Percentiles rank a stretch among this genome's conserved stretches.
Conservation (phyloP, 2,329 filamentous ascomycete genomes). For the Emmonsiellopsis sp. region DNA sequence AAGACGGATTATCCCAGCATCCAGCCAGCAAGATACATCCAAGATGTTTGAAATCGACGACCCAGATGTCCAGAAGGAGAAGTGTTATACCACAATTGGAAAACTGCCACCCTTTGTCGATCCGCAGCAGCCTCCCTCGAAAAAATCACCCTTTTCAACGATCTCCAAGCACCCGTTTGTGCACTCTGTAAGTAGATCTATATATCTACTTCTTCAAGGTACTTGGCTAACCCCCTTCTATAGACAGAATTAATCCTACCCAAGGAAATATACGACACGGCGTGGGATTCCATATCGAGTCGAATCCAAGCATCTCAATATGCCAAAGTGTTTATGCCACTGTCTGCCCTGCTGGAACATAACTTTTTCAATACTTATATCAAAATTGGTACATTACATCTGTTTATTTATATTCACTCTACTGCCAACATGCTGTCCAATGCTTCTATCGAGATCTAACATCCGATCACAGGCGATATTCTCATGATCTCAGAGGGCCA, state of each 20-base stretch:
- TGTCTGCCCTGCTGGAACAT: conserved; percentile 61
- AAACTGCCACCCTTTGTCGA: conserved; percentile 60
- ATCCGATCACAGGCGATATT: conserved; percentile 55
- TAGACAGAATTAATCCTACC: conserved; percentile 62
- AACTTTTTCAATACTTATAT: conserved; percentile 79
- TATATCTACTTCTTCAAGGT: background rate
- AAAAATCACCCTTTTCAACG: conserved; percentile 66
- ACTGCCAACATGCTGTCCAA: background rate
- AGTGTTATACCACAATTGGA: conserved; percentile 66
- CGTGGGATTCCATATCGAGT: conserved; percentile 45
- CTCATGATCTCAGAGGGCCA: conserved; percentile 76
- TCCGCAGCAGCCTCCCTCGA: conserved; percentile 58
- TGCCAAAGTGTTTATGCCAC: conserved; percentile 61
- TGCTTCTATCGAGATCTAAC: background rate
- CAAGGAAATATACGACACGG: conserved; percentile 47
- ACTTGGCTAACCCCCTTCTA: background rate
- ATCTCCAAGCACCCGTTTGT: conserved; percentile 58
- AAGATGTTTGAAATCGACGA: conserved; percentile 38
- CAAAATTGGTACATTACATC: conserved; percentile 53
- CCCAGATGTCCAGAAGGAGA: conserved; percentile 36
- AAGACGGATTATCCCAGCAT: background rate
- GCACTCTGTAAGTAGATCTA: conserved; percentile 47
- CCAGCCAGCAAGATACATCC: background rate
- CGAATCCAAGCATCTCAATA: conserved; percentile 43
- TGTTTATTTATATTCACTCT: background rate